Conservation (phyloP, 2,329 filamentous ascomycete genomes). For the Esteya vermicola region DNA sequence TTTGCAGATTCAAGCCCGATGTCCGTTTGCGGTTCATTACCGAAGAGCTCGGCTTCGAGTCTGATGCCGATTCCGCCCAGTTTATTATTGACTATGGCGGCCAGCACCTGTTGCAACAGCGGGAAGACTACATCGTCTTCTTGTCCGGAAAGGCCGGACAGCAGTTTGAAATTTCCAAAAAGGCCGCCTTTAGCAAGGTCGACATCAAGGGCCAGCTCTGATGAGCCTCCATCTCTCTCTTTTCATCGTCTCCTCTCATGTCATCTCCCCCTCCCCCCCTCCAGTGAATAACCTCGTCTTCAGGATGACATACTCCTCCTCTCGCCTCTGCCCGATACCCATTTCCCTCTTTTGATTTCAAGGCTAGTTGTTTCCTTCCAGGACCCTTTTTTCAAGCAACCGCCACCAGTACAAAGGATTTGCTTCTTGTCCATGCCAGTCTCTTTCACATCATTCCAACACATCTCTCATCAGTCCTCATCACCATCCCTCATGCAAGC, state of each 20-base stretch:
- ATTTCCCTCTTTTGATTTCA: no score
- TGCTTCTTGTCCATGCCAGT: no score
- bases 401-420: no score
- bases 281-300: no score
- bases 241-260: constrained; percentile 1
- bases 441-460: no score
- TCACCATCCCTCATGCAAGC: no score
- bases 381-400: no score
- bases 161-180: constrained; percentile 61
- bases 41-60: constrained; percentile 91
- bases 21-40: constrained; percentile 84
- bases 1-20: constrained; percentile 72
- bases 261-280: neutral
- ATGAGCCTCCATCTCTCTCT: constrained; percentile 15
- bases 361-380: no score
- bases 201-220: constrained; percentile 97
- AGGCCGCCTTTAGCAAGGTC: constrained; percentile 67
- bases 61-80: constrained; percentile 75
- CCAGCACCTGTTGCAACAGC: constrained; percentile 63
- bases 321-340: no score
- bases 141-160: constrained; percentile 57
- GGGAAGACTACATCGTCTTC: constrained; percentile 58
- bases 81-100: constrained; percentile 76
- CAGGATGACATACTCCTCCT: no score
- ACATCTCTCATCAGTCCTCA: no score